Percentiles rank a stretch among this genome's conserved stretches.
Conservation (phyloP, 83 land plant genomes). For the Picea mariana region DNA sequence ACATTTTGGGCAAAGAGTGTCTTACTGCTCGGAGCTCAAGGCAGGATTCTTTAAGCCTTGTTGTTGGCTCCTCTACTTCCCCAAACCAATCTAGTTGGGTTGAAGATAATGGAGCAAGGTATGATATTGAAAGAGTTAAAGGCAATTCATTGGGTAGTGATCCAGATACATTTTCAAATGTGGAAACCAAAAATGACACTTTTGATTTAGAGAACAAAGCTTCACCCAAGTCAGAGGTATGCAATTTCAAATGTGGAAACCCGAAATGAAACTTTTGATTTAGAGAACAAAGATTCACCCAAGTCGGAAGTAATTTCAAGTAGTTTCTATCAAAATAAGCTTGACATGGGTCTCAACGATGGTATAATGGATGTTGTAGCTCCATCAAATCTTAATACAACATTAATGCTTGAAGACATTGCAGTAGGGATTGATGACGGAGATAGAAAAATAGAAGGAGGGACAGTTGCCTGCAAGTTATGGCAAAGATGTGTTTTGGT, state of each 20-base stretch:
- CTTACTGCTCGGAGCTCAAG: not conserved
- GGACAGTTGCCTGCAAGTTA: not conserved
- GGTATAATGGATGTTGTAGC: not conserved
- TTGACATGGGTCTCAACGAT: not conserved
- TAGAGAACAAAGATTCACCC: not conserved
- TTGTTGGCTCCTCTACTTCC: not conserved
- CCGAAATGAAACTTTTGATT: no score
- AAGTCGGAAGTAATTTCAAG: not conserved
- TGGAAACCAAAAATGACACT: not conserved
- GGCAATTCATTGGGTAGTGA: not conserved
- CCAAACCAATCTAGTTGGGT: not conserved
- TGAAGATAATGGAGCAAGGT: not conserved
- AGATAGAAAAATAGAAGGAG: not conserved
- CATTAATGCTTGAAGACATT: not conserved
- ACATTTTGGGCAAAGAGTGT: no score
- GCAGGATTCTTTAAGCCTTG: not conserved
- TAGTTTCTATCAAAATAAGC: not conserved
- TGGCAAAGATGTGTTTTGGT: not conserved
- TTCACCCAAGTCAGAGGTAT: not conserved
- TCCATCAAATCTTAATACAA: not conserved
- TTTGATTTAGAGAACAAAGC: not conserved
- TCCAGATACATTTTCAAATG: constrained; percentile 5
- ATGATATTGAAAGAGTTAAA: not conserved
- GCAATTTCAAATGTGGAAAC: no score
- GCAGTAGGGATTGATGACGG: not conserved